Conservation (phyloP, 225 moss, liverwort and hornwort species). For the Pseudisothecium myosuroides region DNA sequence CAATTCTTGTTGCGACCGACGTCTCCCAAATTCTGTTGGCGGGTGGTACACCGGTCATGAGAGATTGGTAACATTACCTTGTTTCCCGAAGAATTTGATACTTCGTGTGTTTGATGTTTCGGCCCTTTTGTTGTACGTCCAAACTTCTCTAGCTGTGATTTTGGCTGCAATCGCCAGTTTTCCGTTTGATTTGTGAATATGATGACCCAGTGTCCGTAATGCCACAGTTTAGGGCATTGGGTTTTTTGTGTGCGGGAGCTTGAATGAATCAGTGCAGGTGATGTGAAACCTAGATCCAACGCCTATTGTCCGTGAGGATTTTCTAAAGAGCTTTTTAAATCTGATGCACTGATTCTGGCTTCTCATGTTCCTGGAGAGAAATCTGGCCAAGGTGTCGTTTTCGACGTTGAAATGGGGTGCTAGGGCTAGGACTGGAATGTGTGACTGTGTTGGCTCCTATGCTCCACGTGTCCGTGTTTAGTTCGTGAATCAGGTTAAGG, state of each 20-base stretch:
- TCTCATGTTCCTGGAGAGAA: background rate
- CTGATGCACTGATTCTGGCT: constrained; percentile 14
- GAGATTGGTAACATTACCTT: background rate
- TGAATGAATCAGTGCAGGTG: background rate
- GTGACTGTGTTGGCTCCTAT: background rate
- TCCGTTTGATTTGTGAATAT: background rate
- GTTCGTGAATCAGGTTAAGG: background rate
- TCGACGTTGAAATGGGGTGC: background rate
- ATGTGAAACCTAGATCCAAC: constrained; percentile 14
- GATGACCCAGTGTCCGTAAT: background rate
- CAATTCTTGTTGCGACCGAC: background rate
- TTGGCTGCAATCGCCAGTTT: background rate
- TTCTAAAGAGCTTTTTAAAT: constrained; percentile 12
- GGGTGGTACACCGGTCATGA: background rate
- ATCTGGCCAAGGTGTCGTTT: background rate
- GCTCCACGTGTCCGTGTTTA: background rate
- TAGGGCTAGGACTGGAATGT: background rate
- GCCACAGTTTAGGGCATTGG: background rate
- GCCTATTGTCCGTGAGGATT: constrained; percentile 10
- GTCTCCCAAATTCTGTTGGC: too few species aligned
- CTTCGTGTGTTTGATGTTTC: background rate
- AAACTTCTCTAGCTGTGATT: background rate
- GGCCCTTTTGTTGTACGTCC: background rate
- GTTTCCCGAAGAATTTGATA: background rate
- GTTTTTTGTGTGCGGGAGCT: background rate